phyloP scores from a whole-genome alignment of 768 basidiomycete genomes.

The Dioszegia crocea region DNA sequence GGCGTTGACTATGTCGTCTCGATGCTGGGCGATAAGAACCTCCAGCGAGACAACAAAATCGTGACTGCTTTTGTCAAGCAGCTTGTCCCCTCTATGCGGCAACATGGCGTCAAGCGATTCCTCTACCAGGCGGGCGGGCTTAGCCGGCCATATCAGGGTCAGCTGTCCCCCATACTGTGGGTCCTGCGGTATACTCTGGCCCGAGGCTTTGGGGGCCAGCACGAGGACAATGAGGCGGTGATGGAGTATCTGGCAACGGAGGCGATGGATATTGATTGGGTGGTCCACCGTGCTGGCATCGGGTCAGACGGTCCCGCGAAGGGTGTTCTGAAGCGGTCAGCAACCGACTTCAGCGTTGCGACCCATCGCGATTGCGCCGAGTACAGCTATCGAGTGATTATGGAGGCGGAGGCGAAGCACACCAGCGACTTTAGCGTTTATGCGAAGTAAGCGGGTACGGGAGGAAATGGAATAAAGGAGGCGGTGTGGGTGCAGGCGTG shows the following conservation, averaged over 20 bases:
- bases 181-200: slow-evolving; percentile 16
- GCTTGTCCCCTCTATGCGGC: slow-evolving; percentile 23
- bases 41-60: slow-evolving; percentile 10
- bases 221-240: slow-evolving; percentile 25
- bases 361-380: slow-evolving; percentile 16
- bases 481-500: no score
- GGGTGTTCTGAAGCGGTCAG: slow-evolving; percentile 14
- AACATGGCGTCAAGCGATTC: slow-evolving; percentile 15
- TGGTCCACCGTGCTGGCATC: slow-evolving; percentile 23
- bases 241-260: slow-evolving; percentile 25
- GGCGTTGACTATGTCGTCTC: slow-evolving; percentile 19
- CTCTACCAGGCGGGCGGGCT: slow-evolving; percentile 26
- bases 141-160: slow-evolving; percentile 15
- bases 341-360: slow-evolving; percentile 10
- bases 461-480: no score
- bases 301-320: slow-evolving; percentile 19
- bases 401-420: slow-evolving; percentile 15
- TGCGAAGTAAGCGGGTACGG: not conserved
- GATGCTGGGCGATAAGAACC: slow-evolving; percentile 20
- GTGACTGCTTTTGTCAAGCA: slow-evolving; percentile 12
- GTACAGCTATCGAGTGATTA: slow-evolving; percentile 16
- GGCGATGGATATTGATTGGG: slow-evolving; percentile 24
- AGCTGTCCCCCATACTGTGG: slow-evolving; percentile 13
- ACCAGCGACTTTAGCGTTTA: slow-evolving; percentile 21
- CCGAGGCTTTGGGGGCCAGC: slow-evolving; percentile 19